Base-by-base conservation (phyloP, 768 basidiomycete genomes). In the Inosperma sp. region DNA sequence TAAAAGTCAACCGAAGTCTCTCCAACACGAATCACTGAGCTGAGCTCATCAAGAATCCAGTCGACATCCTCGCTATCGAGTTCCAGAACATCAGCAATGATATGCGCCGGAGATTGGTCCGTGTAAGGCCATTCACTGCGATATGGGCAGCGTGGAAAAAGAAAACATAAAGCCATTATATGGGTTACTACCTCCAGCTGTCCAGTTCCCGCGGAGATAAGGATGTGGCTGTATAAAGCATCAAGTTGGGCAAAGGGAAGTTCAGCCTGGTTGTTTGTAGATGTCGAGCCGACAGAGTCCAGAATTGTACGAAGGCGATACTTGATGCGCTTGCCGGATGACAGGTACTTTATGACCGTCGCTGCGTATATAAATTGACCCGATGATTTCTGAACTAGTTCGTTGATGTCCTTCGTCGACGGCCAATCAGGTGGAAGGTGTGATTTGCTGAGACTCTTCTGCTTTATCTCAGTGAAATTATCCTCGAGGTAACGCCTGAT, bases 291-390 rank as follows among this genome's bases (percentile, higher is more conserved):
- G 7, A 42, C 41, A n/a, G n/a, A n/a, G 5, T 42, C 16, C 29
- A 25, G 16, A 29, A 40, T 40, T 34, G 39, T 41, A n/a, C 30
- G n/a, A 43, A 43, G 40, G 29, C 36, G 22, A 19, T 12, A 23
- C 7, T 27, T 42, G 19, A 51, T 12, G 39, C 50, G 39, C 17
- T 47, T 31, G 17, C 14, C 30, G 14, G 35, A 37, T 19, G 37
- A 42, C 2, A 57, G 6, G 12, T 40, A 52, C 17, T 48, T 51
- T 23, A 44, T 22, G 3, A 54, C 46, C 17, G 56, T 52, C 2
- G 47, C 4, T 3, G 48, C 51, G 33, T 52, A 54, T 12, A 54
- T 49, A 17, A 58, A 55, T 27, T 52, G 56, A 1, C 53, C 51
- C 16, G 47, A 49, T 1, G 53, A 46, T 6, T 46, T 44, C 9